Evolutionary conservation across 108 stramenopile genomes (phyloP), one percentile per base, ranked within the genome.

Genomic region (Nannochloropsis gaditana): DNA sequence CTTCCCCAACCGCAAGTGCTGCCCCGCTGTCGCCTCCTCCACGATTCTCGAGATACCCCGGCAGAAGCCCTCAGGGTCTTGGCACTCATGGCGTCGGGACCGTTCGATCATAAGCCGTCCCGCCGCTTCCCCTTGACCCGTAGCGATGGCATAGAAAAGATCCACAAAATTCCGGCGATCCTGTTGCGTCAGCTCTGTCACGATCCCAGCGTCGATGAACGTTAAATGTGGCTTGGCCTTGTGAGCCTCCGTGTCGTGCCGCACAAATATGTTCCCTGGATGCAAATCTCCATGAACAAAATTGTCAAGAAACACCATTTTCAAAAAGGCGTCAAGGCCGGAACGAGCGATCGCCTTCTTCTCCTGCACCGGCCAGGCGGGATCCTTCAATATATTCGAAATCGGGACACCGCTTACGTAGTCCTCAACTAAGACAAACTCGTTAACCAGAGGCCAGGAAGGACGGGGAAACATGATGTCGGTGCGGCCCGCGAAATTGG

Each of bases 241-340:
- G n/a, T 73, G 59, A 4, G 83, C 42, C 31, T 19, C 42, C 88
- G 0, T 84, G 84, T 43, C 84, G 31, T 6, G 83, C 6, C 19
- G 82, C 15, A 89, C 87, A 45, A 91, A 45, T 42, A 91, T 81
- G 45, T 91, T 91, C 5, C 90, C 90, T 9, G 90, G 89, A 80
- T 91, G 90, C 43, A 91, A 87, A 42, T 91, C 90, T 8, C 86
- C 88, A 43, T 91, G 90, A 11, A 91, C 85, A 47, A 91, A 91
- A 45, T 89, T 90, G 80, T 90, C 59, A 3, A 86, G 8, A 43
- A 91, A 91, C 15, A 88, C 59, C 59, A 73, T 73, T n/a, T 73
- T 73, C 19, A 73, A n/a, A 8, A 73, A 73, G 8, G 59, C 59
- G n/a, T 73, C 59, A n/a, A 86, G 41, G 11, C 86, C 86, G 10